Base-by-base conservation (phyloP, 140 eudicot species). In the Cichorium intybus region DNA sequence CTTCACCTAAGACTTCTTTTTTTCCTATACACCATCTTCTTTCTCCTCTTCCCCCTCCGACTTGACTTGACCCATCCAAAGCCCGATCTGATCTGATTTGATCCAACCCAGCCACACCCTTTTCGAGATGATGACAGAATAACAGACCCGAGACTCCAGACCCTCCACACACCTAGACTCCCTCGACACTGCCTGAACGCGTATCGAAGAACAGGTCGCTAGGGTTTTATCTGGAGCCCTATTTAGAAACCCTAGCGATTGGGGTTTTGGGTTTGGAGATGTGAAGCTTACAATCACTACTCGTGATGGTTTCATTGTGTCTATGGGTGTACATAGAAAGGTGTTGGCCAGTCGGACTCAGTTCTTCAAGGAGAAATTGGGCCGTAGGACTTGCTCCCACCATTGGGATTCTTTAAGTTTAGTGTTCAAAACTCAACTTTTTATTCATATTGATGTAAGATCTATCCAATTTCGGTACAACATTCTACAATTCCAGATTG, bases 111-210 rank as follows among this genome's bases (percentile, higher is more conserved):
- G 79, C 56, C 82, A 85, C 7, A 87, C 98, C 37, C 96, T 92
- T 51, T 83, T 87, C 84, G 87, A 92, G 7, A 88, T 88, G 85
- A 92, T 92, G 92, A 57, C 98, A 5, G 77, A 73, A 24, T 96
- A 90, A 28, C 96, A 80, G 26, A 60, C 78, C 63, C 83, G 79
- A 20, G 72, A 80, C 48, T 60, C 80, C 62, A 68, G 56, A 8
- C 81, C 53, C 43, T 16, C 70, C 67, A 8, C 48, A 3, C 41
- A 24, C n/a, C 41, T 18, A 20, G 33, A 26, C 1, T 50, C 80
- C 29, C 5, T 34, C 14, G 80, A 76, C 34, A 49, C 72, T 28
- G 21, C 34, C 26, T 82, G 75, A 18, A 51, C 49, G 29, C 67
- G 79, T 21, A 67, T 64, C 17, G 79, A 81, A 22, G 91, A 85